These are phyloP conservation scores for Fusarium algeriense DNA, from an alignment of 2,329 filamentous ascomycete species.

Conservation along the genomic window DNA sequence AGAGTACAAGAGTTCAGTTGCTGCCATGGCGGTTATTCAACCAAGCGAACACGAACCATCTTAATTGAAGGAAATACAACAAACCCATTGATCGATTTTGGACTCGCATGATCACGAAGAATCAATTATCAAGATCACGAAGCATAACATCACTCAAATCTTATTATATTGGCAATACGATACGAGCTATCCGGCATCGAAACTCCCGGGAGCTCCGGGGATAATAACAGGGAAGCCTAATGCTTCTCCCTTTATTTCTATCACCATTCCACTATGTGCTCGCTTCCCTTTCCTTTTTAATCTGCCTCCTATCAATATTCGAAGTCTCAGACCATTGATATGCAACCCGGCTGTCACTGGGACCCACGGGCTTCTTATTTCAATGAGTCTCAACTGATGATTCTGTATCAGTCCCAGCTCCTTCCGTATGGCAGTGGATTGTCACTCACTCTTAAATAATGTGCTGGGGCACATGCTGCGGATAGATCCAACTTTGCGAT, in stretches of 20 bases:
- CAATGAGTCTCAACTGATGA: constrained; percentile 18
- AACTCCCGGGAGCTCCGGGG: constrained; percentile 18
- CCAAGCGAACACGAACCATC: neutral
- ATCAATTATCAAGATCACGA: neutral
- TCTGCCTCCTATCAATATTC: neutral
- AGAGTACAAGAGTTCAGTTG: neutral
- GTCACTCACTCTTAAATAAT: constrained; percentile 6
- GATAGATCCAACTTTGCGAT: constrained; percentile 37
- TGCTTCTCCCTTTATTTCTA: constrained; percentile 24
- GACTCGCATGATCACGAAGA: neutral
- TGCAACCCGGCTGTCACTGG: neutral
- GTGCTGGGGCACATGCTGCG: constrained; percentile 26
- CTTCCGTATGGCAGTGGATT: constrained; percentile 18
- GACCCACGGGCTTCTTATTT: constrained; percentile 7
- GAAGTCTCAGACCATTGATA: neutral
- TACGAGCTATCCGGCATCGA: constrained; percentile 5
- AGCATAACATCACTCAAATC: constrained; percentile 16
- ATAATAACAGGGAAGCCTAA: neutral
- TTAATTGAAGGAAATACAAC: neutral
- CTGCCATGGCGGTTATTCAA: neutral
- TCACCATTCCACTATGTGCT: constrained; percentile 18
- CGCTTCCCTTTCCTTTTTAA: constrained; percentile 1
- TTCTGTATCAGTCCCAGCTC: constrained; percentile 12
- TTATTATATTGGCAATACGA: constrained; percentile 16
- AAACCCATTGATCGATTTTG: neutral